phyloP scores from a whole-genome alignment of 2,329 filamentous ascomycete genomes.

The Penicillium sp. region DNA sequence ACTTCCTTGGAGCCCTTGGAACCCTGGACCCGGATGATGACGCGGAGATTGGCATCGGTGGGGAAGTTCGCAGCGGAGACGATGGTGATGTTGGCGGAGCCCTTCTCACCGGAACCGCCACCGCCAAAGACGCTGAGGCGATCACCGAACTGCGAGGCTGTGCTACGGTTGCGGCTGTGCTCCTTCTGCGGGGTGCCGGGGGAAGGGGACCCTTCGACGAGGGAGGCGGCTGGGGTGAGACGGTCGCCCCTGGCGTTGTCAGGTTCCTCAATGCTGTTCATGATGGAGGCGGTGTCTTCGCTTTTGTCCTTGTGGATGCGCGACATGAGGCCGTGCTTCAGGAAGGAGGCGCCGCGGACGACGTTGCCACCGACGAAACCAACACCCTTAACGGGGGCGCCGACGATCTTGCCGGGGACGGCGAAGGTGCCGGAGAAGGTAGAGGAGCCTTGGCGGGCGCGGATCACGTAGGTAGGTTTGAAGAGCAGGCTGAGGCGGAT shows the following conservation, averaged over 20 bases:
- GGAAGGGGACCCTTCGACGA: conserved; percentile 30
- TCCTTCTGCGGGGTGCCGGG: conserved; percentile 34
- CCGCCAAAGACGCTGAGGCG: conserved; percentile 51
- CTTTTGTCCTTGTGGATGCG: conserved; percentile 53
- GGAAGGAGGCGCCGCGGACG: conserved; percentile 84
- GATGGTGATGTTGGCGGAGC: conserved; percentile 77
- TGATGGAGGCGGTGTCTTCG: conserved; percentile 39
- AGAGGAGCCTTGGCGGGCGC: conserved; percentile 82
- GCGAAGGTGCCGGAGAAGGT: conserved; percentile 92
- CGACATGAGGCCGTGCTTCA: conserved; percentile 75
- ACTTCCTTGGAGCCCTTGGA: conserved; percentile 72
- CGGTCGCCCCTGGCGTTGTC: conserved; percentile 16
- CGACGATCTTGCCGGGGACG: conserved; percentile 83
- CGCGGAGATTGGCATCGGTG: conserved; percentile 72
- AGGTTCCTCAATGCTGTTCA: conserved; percentile 25
- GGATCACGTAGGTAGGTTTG: conserved; percentile 86
- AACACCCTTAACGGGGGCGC: conserved; percentile 90
- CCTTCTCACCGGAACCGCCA: conserved; percentile 59
- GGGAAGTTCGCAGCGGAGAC: conserved; percentile 78
- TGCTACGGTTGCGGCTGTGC: conserved; percentile 51
- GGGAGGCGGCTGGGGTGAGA: conserved; percentile 23
- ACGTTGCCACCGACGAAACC: conserved; percentile 80
- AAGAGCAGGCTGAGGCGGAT: conserved; percentile 84
- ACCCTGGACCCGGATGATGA: conserved; percentile 66
- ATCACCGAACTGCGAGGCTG: conserved; percentile 50